Percentiles rank a stretch among this genome's conserved stretches.
These are phyloP conservation scores for Chaetomidium leptoderma DNA, from an alignment of 495 filamentous ascomycete species.

Conservation along the genomic window DNA sequence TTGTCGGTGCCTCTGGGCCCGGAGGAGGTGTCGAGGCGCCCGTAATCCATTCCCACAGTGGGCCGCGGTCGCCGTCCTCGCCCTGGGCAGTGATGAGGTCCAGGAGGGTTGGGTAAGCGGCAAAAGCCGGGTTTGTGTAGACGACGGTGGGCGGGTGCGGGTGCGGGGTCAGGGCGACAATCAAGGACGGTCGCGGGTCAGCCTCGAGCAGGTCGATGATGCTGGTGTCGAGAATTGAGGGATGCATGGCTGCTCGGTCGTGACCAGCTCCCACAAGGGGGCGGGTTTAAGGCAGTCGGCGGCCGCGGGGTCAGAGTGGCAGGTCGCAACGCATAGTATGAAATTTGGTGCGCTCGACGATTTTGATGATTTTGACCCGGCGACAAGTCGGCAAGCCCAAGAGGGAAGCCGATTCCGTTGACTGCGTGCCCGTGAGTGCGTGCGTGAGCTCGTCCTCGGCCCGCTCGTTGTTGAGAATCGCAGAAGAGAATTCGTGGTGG, in stretches of 20 bases:
- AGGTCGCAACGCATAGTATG: conserved; percentile 12
- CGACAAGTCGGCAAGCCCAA: not conserved
- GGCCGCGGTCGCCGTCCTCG: conserved; percentile 20
- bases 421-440: not conserved
- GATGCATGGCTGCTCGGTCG: conserved; percentile 18
- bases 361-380: not conserved
- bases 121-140: conserved; percentile 35
- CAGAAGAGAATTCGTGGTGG: no score
- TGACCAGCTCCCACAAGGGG: not conserved
- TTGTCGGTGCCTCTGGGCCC: not conserved
- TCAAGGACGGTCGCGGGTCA: conserved; percentile 42
- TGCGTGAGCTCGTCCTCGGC: not conserved
- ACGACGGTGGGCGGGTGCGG: conserved; percentile 31
- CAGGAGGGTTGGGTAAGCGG: conserved; percentile 17
- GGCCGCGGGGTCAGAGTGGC: conserved; percentile 3
- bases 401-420: not conserved
- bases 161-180: conserved; percentile 30
- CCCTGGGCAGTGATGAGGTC: conserved; percentile 19
- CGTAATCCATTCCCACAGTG: conserved; percentile 35
- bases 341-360: not conserved
- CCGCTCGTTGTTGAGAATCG: not conserved
- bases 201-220: conserved; percentile 39
- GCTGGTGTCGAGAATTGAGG: conserved; percentile 27
- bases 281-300: not conserved
- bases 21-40: not conserved